Conservation (phyloP, 1,284 basidiomycete genomes). For the Cystobasidium slooffiae region DNA sequence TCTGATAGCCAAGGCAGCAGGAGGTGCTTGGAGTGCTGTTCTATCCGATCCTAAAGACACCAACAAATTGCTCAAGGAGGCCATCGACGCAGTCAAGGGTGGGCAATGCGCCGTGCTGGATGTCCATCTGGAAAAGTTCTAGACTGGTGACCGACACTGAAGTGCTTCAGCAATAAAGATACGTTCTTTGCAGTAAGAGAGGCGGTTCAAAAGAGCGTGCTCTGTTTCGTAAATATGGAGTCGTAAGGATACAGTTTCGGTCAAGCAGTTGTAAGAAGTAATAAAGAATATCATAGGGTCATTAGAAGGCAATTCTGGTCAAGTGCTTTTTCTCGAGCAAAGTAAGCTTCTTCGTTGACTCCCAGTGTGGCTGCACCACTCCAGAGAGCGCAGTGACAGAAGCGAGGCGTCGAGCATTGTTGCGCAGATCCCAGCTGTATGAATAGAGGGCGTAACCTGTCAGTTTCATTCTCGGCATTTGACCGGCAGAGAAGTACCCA, state of each 20-base stretch:
- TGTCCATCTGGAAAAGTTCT: constrained; percentile 49
- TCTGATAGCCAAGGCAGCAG: constrained; percentile 64
- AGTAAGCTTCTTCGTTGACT: constrained; percentile 19
- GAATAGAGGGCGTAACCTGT: neutral
- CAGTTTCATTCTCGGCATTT: neutral
- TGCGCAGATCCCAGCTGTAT: constrained; percentile 37
- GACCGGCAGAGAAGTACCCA: neutral
- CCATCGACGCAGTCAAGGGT: constrained; percentile 64
- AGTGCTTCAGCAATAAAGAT: neutral
- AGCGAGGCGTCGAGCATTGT: neutral
- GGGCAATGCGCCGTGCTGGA: constrained; percentile 71
- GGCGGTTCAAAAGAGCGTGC: neutral
- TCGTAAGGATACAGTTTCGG: neutral
- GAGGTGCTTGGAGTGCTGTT: constrained; percentile 67
- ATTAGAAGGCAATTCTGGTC: constrained; percentile 2
- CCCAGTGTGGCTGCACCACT: constrained; percentile 32
- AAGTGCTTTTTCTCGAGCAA: constrained; percentile 41
- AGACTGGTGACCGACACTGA: neutral
- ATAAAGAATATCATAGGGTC: neutral
- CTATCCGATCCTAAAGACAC: constrained; percentile 59
- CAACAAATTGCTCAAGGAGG: constrained; percentile 61
- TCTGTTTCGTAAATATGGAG: neutral
- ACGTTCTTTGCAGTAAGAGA: neutral
- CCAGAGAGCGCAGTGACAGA: neutral
- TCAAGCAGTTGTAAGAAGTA: neutral